phyloP scores from a whole-genome alignment of 257 asterid genomes.

The Nicotiana undulata region DNA sequence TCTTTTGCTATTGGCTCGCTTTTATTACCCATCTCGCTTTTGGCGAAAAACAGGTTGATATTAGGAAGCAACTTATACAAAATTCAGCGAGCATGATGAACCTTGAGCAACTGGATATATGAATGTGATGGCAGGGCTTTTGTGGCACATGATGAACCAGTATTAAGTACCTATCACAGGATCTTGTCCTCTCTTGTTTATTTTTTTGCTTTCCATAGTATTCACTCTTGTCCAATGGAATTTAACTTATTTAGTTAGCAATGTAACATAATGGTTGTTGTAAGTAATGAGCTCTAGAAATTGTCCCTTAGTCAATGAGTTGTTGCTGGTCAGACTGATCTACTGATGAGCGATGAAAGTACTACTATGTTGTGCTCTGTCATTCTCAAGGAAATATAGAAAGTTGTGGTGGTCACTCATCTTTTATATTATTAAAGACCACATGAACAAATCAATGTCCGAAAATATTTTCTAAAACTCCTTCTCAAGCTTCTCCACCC shows the following conservation, averaged over 20 bases:
- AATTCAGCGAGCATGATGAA: conserved; percentile 45
- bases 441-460: neutral
- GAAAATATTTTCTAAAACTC: no score
- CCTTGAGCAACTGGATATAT: conserved; percentile 72
- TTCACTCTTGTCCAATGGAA: neutral
- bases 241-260: neutral
- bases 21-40: neutral
- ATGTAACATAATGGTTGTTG: neutral
- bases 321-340: neutral
- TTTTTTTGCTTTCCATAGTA: neutral
- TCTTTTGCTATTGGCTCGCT: neutral
- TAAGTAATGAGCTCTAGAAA: neutral
- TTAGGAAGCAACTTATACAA: conserved; percentile 69
- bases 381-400: neutral
- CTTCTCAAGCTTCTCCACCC: no score
- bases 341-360: neutral
- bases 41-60: conserved; percentile 59
- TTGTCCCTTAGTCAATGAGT: neutral
- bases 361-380: no score
- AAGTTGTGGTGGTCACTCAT: neutral
- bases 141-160: neutral
- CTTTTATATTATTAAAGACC: neutral
- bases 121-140: conserved; percentile 1
- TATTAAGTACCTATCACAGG: neutral
- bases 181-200: neutral